Percentiles rank a stretch among this genome's conserved stretches.
phyloP scores from a whole-genome alignment of 2,329 filamentous ascomycete species.

The Xylariaceae sp. region DNA sequence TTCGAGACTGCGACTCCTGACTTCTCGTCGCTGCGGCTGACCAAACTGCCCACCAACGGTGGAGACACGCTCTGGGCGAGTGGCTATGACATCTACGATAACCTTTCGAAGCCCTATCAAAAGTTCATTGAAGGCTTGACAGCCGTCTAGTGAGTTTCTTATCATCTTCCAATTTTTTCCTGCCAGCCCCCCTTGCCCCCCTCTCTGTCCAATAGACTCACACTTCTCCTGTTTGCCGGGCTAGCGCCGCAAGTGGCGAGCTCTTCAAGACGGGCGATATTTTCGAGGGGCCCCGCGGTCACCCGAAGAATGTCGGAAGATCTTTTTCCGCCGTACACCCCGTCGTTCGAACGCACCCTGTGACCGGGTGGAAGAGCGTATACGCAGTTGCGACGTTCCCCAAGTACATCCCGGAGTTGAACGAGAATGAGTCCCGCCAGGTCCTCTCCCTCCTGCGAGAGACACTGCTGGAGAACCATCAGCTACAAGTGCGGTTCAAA shows the following conservation, averaged over 20 bases:
- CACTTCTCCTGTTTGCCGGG: too few species aligned
- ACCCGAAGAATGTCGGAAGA: slow-evolving; percentile 55
- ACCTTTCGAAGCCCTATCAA: slow-evolving; percentile 47
- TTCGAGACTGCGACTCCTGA: slow-evolving; percentile 54
- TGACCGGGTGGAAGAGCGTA: slow-evolving; percentile 57
- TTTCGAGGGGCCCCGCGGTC: slow-evolving; percentile 47
- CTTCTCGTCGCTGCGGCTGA: slow-evolving; percentile 52
- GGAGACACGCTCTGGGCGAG: slow-evolving; percentile 48
- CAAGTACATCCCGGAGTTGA: slow-evolving; percentile 54
- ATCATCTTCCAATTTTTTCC: too few species aligned
- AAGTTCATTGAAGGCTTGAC: slow-evolving; percentile 48
- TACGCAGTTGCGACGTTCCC: slow-evolving; percentile 51
- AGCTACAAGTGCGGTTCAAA: slow-evolving; percentile 53
- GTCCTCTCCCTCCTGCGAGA: slow-evolving; percentile 49
- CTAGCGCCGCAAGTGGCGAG: slow-evolving; percentile 47
- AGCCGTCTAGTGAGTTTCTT: too few species aligned
- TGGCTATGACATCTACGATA: slow-evolving; percentile 53
- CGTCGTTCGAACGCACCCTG: slow-evolving; percentile 58
- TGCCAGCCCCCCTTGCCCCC: too few species aligned
- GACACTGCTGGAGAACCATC: slow-evolving; percentile 54
- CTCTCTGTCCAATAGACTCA: too few species aligned
- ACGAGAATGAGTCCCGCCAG: slow-evolving; percentile 51
- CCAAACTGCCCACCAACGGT: slow-evolving; percentile 45
- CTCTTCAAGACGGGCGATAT: slow-evolving; percentile 47
- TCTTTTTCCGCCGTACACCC: slow-evolving; percentile 51